These are phyloP conservation scores for Sugiyamaella chiloensis DNA, from an alignment of 805 yeast genomes.

Conservation along the genomic window DNA sequence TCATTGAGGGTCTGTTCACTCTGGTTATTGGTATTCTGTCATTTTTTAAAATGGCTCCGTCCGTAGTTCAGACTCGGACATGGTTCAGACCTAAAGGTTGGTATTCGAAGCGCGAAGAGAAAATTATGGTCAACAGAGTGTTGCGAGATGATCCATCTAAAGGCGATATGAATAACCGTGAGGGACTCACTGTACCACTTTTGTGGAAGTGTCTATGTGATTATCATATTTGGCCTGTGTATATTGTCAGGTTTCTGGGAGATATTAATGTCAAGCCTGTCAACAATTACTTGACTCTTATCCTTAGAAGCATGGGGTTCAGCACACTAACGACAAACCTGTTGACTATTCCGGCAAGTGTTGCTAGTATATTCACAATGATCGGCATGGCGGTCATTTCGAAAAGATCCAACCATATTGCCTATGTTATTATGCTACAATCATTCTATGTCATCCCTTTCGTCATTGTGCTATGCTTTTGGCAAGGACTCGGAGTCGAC, in stretches of 20 bases:
- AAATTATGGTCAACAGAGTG: conserved; percentile 55
- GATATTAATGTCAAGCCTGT: conserved; percentile 39
- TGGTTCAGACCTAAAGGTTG: conserved; percentile 48
- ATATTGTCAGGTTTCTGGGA: conserved; percentile 43
- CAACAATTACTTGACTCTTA: conserved; percentile 45
- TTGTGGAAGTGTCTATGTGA: conserved; percentile 43
- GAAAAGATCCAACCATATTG: conserved; percentile 26
- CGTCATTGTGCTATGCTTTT: conserved; percentile 36
- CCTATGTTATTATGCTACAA: conserved; percentile 29
- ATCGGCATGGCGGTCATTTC: conserved; percentile 30
- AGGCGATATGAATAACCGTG: conserved; percentile 64
- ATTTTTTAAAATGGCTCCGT: conserved; percentile 49
- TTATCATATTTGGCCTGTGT: conserved; percentile 55
- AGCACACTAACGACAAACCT: conserved; percentile 50
- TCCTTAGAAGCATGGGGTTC: conserved; percentile 49
- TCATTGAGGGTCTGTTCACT: conserved; percentile 57
- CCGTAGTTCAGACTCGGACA: conserved; percentile 47
- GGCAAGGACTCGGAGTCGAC: conserved; percentile 38
- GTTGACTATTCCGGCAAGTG: conserved; percentile 38
- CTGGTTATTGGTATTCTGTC: conserved; percentile 46
- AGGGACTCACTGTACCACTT: conserved; percentile 44
- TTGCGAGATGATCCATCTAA: conserved; percentile 61
- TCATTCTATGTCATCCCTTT: conserved; percentile 37
- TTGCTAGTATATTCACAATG: conserved; percentile 24
- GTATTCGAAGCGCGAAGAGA: conserved; percentile 53